Evolutionary conservation across 768 basidiomycete species (phyloP).

Genomic region (Lactarius vividus): DNA sequence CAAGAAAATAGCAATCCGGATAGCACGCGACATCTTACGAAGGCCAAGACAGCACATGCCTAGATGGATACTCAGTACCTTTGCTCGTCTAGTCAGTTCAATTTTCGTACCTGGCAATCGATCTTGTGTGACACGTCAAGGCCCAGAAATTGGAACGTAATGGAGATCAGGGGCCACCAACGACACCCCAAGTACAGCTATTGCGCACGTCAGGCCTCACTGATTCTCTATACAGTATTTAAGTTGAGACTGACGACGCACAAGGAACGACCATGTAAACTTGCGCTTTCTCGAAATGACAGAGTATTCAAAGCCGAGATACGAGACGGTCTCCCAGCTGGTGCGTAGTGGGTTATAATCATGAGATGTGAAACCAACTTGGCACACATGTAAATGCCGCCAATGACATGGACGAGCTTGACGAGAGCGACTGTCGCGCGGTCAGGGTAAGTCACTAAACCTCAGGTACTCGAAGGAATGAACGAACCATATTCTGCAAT

Average conservation of each 20-base stretch:
- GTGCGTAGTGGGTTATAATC: background rate
- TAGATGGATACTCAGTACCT: too few species aligned
- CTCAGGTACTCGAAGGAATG: background rate
- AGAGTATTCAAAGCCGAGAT: conserved; percentile 16
- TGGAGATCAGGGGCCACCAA: background rate
- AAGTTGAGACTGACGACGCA: background rate
- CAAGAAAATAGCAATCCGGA: too few species aligned
- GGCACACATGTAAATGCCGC: conserved; percentile 22
- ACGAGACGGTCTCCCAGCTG: conserved; percentile 21
- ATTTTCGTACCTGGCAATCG: background rate
- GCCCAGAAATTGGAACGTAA: background rate
- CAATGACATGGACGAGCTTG: conserved; percentile 17
- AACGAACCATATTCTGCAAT: background rate
- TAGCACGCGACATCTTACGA: too few species aligned
- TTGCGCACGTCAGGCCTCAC: too few species aligned
- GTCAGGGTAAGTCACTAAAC: background rate
- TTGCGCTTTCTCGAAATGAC: conserved; percentile 14
- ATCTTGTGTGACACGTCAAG: background rate
- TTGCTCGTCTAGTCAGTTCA: too few species aligned
- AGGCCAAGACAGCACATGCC: too few species aligned
- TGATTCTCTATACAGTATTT: too few species aligned
- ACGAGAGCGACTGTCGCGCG: conserved; percentile 6
- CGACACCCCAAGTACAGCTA: background rate
- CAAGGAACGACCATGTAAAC: conserved; percentile 20
- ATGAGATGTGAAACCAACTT: background rate